Percentiles rank a stretch among this genome's conserved stretches.
Evolutionary conservation across 2,329 filamentous ascomycete species (phyloP).

Genomic region (Talaromyces funiculosus): DNA sequence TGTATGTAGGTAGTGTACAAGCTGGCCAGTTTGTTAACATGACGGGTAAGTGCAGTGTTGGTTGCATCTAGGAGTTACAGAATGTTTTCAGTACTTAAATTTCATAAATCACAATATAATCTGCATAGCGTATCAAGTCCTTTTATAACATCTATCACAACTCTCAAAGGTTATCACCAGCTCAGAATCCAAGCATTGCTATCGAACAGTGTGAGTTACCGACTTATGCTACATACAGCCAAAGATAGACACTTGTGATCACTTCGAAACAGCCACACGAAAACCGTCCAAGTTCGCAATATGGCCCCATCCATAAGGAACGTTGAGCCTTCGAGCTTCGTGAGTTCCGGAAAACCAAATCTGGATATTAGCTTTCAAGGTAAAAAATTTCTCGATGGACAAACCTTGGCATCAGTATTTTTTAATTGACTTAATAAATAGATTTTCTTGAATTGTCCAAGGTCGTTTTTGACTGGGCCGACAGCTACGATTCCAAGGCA

Average conservation of each 20-base stretch:
- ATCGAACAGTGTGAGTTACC: neutral
- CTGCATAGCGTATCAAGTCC: neutral
- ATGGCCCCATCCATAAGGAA: slow-evolving; percentile 10
- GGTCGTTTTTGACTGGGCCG: slow-evolving; percentile 40
- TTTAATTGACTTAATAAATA: slow-evolving; percentile 14
- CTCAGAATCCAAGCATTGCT: neutral
- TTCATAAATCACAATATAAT: neutral
- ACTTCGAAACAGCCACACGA: neutral
- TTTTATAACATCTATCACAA: neutral
- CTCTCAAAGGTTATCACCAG: neutral
- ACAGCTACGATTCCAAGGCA: slow-evolving; percentile 42
- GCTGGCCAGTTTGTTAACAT: neutral
- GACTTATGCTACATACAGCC: neutral
- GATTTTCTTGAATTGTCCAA: slow-evolving; percentile 32
- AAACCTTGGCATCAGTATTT: no score
- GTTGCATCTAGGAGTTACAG: neutral
- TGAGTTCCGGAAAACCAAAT: slow-evolving; percentile 28
- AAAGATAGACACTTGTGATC: neutral
- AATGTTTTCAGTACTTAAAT: neutral
- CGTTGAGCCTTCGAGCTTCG: neutral
- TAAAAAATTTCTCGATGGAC: neutral
- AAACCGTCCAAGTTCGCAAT: neutral
- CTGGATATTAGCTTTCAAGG: slow-evolving; percentile 26
- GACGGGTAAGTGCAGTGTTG: neutral
- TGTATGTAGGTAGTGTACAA: neutral